Percentiles rank a stretch among this genome's conserved stretches.
These are phyloP conservation scores for Globisporangium barbulae DNA, from an alignment of 352 stramenopile species.

Conservation along the genomic window DNA sequence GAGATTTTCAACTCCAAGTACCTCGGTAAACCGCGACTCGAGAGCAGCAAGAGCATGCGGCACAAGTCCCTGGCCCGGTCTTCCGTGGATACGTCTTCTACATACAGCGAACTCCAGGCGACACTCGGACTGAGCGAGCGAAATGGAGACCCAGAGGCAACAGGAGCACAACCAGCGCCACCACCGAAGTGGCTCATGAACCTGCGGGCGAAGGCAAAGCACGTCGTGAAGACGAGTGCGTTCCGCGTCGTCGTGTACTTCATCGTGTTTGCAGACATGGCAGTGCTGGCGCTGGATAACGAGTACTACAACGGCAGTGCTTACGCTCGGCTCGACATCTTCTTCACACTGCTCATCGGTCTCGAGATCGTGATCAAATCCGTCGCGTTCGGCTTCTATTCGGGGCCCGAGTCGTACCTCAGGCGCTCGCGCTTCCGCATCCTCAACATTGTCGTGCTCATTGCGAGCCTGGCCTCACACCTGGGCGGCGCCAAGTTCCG, in stretches of 20 bases:
- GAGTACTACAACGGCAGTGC: constrained; percentile 30
- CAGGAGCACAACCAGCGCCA: constrained; percentile 5
- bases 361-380: constrained; percentile 60
- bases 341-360: constrained; percentile 55
- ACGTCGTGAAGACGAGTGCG: constrained; percentile 36
- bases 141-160: background rate
- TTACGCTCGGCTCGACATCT: constrained; percentile 39
- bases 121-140: constrained; percentile 9
- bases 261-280: constrained; percentile 46
- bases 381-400: constrained; percentile 47
- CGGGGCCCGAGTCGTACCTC: constrained; percentile 46
- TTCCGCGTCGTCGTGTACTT: constrained; percentile 47
- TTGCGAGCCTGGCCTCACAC: constrained; percentile 50
- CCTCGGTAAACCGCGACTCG: constrained; percentile 21
- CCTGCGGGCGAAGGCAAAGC: constrained; percentile 25
- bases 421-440: constrained; percentile 40
- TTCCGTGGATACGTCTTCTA: constrained; percentile 17
- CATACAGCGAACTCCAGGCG: constrained; percentile 13
- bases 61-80: background rate
- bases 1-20: constrained; percentile 43
- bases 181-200: constrained; percentile 21
- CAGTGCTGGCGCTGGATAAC: constrained; percentile 61
- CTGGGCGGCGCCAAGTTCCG: constrained; percentile 34
- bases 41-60: constrained; percentile 11
- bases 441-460: constrained; percentile 49